Percentiles rank a stretch among this genome's conserved stretches.
phyloP scores from a whole-genome alignment of 768 basidiomycete genomes.

The Suillus occidentalis region DNA sequence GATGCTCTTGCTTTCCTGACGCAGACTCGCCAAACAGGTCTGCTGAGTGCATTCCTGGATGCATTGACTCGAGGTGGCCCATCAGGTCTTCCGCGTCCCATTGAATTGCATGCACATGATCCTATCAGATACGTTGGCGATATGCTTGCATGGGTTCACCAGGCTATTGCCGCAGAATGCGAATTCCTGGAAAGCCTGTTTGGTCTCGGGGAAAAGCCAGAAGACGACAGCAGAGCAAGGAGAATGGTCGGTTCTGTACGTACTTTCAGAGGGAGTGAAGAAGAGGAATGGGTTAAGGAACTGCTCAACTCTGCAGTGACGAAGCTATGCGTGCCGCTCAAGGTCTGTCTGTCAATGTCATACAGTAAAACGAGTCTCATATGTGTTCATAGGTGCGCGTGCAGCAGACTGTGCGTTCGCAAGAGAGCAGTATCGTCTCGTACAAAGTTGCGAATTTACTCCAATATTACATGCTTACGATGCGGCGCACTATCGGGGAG shows the following conservation, averaged over 20 bases:
- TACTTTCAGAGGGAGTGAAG: slow-evolving; percentile 53
- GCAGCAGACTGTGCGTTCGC: slow-evolving; percentile 89
- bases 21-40: slow-evolving; percentile 76
- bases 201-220: slow-evolving; percentile 50
- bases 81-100: slow-evolving; percentile 83
- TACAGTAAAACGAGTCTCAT: background rate
- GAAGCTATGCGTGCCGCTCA: slow-evolving; percentile 86
- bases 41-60: slow-evolving; percentile 80
- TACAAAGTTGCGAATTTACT: slow-evolving; percentile 95
- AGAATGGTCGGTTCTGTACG: slow-evolving; percentile 79
- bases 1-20: slow-evolving; percentile 79
- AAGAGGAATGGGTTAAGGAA: slow-evolving; percentile 78
- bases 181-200: slow-evolving; percentile 93
- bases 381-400: slow-evolving; percentile 63
- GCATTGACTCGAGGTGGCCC: slow-evolving; percentile 89
- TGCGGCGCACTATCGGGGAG: slow-evolving; percentile 90
- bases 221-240: slow-evolving; percentile 7
- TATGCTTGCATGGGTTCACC: slow-evolving; percentile 99
- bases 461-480: slow-evolving; percentile 91
- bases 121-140: slow-evolving; percentile 96
- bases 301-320: slow-evolving; percentile 81
- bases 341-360: slow-evolving; percentile 44
- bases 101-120: slow-evolving; percentile 97
- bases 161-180: slow-evolving; percentile 90
- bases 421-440: slow-evolving; percentile 89